phyloP scores from a whole-genome alignment of 768 basidiomycete species.

The Trametes gibbosa region DNA sequence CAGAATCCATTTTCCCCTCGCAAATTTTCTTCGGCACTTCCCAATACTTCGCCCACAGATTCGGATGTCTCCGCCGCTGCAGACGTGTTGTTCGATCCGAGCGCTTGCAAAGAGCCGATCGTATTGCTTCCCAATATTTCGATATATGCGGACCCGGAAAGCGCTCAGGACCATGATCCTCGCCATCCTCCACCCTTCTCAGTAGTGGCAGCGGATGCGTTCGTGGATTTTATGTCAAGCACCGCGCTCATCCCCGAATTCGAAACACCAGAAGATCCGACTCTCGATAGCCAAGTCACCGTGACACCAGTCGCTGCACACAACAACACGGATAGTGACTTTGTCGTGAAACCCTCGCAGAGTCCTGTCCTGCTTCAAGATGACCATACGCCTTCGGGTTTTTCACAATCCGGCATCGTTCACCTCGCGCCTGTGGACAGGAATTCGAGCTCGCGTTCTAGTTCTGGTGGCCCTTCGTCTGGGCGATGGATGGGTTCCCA shows the following conservation, averaged over 20 bases:
- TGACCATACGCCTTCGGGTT: constrained; percentile 14
- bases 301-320: no score
- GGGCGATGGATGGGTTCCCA: neutral
- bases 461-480: constrained; percentile 4
- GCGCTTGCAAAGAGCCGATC: constrained; percentile 19
- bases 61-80: neutral
- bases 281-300: no score
- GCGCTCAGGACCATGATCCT: constrained; percentile 9
- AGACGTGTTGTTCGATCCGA: constrained; percentile 1
- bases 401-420: constrained; percentile 30
- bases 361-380: neutral
- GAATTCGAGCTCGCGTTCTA: constrained; percentile 6
- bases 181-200: constrained; percentile 24
- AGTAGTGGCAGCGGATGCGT: constrained; percentile 21
- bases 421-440: constrained; percentile 26
- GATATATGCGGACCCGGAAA: neutral
- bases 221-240: constrained; percentile 13
- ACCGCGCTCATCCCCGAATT: neutral
- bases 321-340: neutral
- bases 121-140: neutral
- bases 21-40: constrained; percentile 14
- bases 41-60: neutral
- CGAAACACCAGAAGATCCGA: no score
- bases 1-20: constrained; percentile 20
- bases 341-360: no score